These are phyloP conservation scores for Platanus orientalis DNA, from an alignment of 164 flowering plant species.

Conservation along the genomic window DNA sequence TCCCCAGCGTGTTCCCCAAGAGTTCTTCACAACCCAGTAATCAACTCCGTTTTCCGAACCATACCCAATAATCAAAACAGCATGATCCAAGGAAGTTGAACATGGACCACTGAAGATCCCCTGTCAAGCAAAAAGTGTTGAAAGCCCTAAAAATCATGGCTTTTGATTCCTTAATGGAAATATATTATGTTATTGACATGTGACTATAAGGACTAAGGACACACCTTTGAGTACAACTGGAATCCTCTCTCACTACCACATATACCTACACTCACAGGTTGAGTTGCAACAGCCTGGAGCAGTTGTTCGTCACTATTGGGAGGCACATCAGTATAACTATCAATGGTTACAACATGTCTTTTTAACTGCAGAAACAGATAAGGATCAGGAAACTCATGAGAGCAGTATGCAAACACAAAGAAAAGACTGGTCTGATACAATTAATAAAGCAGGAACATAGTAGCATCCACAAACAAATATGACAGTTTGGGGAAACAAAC, in stretches of 20 bases:
- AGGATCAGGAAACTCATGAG: neutral
- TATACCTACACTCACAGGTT: conserved; percentile 91
- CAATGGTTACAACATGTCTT: conserved; percentile 76
- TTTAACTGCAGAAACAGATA: conserved; percentile 39
- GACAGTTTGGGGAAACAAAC: neutral
- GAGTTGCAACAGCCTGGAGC: conserved; percentile 71
- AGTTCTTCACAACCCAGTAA: conserved; percentile 89
- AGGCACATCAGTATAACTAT: conserved; percentile 67
- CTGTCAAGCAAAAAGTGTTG: conserved; percentile 34
- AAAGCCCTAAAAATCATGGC: neutral
- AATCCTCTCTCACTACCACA: conserved; percentile 86
- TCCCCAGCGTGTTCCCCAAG: conserved; percentile 91
- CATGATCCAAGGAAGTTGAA: conserved; percentile 79
- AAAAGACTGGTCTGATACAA: neutral
- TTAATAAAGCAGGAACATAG: neutral
- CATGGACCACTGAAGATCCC: conserved; percentile 84
- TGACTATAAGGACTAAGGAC: conserved; percentile 16
- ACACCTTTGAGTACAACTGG: conserved; percentile 85
- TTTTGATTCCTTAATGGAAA: neutral
- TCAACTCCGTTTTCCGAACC: conserved; percentile 71
- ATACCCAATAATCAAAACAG: conserved; percentile 79
- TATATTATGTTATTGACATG: neutral
- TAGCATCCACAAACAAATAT: neutral
- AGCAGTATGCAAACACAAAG: neutral
- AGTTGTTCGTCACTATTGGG: conserved; percentile 51